phyloP scores from a whole-genome alignment of 2,329 filamentous ascomycete species.

The Hortaea werneckii region DNA sequence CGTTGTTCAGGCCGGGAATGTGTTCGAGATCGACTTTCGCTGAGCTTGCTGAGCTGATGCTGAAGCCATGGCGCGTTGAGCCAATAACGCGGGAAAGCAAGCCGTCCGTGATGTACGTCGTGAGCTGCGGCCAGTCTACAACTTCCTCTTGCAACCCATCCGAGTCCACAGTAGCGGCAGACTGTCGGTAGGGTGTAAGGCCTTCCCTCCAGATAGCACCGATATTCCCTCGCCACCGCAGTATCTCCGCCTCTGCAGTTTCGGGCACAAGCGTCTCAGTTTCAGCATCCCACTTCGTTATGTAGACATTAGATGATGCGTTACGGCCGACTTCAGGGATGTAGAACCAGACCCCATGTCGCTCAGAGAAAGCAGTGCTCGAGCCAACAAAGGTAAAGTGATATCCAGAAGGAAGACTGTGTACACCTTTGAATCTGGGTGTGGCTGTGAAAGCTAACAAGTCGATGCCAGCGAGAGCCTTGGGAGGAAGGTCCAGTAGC shows the following conservation, averaged over 20 bases:
- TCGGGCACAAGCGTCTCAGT: constrained; percentile 37
- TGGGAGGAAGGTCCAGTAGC: constrained; percentile 34
- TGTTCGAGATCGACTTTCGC: constrained; percentile 46
- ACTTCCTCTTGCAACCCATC: constrained; percentile 32
- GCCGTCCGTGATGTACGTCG: constrained; percentile 36
- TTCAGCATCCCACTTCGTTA: constrained; percentile 46
- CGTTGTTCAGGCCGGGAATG: constrained; percentile 45
- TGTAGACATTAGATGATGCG: constrained; percentile 30
- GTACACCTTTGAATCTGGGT: constrained; percentile 51
- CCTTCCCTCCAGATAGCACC: constrained; percentile 46
- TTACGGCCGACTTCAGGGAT: constrained; percentile 23
- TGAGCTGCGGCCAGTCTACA: constrained; percentile 45
- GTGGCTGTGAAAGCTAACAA: constrained; percentile 53
- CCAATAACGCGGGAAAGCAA: constrained; percentile 44
- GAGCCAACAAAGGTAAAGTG: constrained; percentile 54
- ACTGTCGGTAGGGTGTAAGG: constrained; percentile 38
- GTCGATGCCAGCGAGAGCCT: constrained; percentile 45
- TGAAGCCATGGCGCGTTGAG: constrained; percentile 40
- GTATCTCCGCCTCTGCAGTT: constrained; percentile 29
- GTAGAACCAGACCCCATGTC: constrained; percentile 53
- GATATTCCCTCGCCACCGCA: constrained; percentile 47
- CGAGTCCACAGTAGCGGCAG: constrained; percentile 20
- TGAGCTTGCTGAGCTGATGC: constrained; percentile 48
- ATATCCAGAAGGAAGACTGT: constrained; percentile 46
- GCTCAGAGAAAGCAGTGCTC: constrained; percentile 47